Evolutionary conservation across 352 stramenopile genomes (phyloP).

Genomic region (Phytophthora sp.): DNA sequence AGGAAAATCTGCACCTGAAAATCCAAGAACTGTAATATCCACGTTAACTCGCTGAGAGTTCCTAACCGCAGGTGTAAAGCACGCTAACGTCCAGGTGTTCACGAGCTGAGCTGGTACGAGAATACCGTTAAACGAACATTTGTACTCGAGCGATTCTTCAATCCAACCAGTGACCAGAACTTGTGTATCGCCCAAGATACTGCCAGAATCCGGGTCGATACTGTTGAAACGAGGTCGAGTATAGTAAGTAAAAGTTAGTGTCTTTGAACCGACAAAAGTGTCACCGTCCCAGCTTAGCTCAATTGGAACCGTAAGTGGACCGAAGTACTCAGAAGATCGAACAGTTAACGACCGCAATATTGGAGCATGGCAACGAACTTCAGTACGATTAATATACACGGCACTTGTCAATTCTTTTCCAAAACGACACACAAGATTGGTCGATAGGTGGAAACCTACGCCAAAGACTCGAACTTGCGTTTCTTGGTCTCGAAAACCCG

Average conservation of each 20-base stretch:
- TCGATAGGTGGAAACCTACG: conserved; percentile 29
- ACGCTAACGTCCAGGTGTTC: conserved; percentile 33
- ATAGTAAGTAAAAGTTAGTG: conserved; percentile 32
- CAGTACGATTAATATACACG: conserved; percentile 29
- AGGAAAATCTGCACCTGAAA: not conserved
- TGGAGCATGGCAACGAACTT: conserved; percentile 33
- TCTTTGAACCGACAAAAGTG: conserved; percentile 25
- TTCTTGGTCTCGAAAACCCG: conserved; percentile 18
- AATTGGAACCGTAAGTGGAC: conserved; percentile 9
- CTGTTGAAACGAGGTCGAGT: conserved; percentile 10
- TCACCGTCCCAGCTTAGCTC: conserved; percentile 41
- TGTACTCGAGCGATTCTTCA: conserved; percentile 34
- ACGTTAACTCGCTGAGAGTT: conserved; percentile 4
- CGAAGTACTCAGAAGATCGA: not conserved
- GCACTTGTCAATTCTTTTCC: conserved; percentile 14
- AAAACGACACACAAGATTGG: conserved; percentile 40
- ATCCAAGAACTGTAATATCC: conserved; percentile 4
- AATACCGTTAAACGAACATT: conserved; percentile 32
- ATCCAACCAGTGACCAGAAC: conserved; percentile 30
- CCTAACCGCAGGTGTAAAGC: conserved; percentile 14
- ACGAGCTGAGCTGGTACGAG: conserved; percentile 12
- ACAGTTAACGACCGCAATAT: conserved; percentile 4
- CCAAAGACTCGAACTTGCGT: conserved; percentile 34
- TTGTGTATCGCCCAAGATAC: conserved; percentile 30
- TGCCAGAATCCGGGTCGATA: conserved; percentile 36